Conservation (phyloP, 345 rosid genomes). For the Hirschfeldia incana region DNA sequence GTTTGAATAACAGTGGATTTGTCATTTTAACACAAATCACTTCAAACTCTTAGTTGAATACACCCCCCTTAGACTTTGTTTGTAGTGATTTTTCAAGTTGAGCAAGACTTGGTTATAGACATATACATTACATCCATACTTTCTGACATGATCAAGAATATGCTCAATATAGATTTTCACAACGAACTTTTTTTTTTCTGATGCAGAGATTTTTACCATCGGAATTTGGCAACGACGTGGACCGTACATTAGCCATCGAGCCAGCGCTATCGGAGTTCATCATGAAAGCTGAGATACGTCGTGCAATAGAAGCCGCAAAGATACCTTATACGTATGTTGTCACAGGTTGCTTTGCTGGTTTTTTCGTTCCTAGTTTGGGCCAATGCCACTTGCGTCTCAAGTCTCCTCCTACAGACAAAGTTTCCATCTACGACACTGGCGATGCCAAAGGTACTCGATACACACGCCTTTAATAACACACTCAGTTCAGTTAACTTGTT, state of each 20-base stretch:
- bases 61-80: not conserved
- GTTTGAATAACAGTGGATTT: no score
- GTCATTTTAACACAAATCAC: no score
- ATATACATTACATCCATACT: not conserved
- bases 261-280: slow-evolving; percentile 46
- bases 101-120: not conserved
- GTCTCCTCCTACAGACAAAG: slow-evolving; percentile 62
- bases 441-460: slow-evolving; percentile 46
- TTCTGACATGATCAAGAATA: not conserved
- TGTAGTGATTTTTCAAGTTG: not conserved
- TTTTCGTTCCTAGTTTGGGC: slow-evolving; percentile 42
- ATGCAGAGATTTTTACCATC: slow-evolving; percentile 68
- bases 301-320: slow-evolving; percentile 55
- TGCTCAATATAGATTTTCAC: not conserved
- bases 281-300: slow-evolving; percentile 56
- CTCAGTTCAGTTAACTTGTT: not conserved
- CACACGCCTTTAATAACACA: not conserved
- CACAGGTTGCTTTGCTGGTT: slow-evolving; percentile 55
- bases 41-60: no score
- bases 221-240: slow-evolving; percentile 68
- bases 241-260: slow-evolving; percentile 52
- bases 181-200: not conserved
- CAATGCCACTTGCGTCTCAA: slow-evolving; percentile 44
- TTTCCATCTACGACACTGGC: slow-evolving; percentile 55
- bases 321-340: slow-evolving; percentile 61